phyloP scores from a whole-genome alignment of 768 basidiomycete species.

The Boletus huronensis region DNA sequence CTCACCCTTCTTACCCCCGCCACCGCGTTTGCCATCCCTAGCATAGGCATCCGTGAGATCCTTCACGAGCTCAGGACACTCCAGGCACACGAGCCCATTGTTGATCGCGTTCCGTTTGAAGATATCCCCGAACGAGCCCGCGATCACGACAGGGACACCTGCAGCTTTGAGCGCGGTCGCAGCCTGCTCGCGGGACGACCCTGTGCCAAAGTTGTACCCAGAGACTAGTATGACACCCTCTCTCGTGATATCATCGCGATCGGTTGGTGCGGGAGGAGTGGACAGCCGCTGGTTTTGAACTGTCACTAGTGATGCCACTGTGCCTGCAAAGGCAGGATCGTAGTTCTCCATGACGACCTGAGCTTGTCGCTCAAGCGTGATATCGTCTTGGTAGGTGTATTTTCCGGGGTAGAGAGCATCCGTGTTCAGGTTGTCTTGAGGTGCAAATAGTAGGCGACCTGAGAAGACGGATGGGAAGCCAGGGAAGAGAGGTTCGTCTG shows the following conservation, averaged over 20 bases:
- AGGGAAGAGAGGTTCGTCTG: slow-evolving; percentile 64
- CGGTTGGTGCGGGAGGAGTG: slow-evolving; percentile 5
- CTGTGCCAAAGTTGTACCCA: slow-evolving; percentile 98
- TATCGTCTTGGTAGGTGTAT: slow-evolving; percentile 99
- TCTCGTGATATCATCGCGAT: slow-evolving; percentile 32
- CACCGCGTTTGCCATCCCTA: slow-evolving; percentile 68
- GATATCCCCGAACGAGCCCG: slow-evolving; percentile 99
- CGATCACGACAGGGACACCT: slow-evolving; percentile 88
- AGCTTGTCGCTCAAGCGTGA: slow-evolving; percentile 90
- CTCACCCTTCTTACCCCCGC: slow-evolving; percentile 78
- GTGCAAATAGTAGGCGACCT: slow-evolving; percentile 86
- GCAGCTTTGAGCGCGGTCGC: slow-evolving; percentile 96
- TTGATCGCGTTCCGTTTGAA: slow-evolving; percentile 99
- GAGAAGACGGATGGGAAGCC: slow-evolving; percentile 82
- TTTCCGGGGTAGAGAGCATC: slow-evolving; percentile 99
- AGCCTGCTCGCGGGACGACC: slow-evolving; percentile 96
- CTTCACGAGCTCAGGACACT: slow-evolving; percentile 83
- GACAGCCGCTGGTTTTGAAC: slow-evolving; percentile 21
- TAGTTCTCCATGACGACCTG: slow-evolving; percentile 99
- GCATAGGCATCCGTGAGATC: slow-evolving; percentile 78
- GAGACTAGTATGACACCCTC: slow-evolving; percentile 79
- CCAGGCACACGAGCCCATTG: slow-evolving; percentile 93
- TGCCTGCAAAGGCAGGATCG: slow-evolving; percentile 78
- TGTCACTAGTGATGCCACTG: slow-evolving; percentile 52
- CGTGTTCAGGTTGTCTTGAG: slow-evolving; percentile 97